These are phyloP conservation scores for Vaccinium vitisidaea DNA, from an alignment of 148 eudicot genomes.

Conservation along the genomic window DNA sequence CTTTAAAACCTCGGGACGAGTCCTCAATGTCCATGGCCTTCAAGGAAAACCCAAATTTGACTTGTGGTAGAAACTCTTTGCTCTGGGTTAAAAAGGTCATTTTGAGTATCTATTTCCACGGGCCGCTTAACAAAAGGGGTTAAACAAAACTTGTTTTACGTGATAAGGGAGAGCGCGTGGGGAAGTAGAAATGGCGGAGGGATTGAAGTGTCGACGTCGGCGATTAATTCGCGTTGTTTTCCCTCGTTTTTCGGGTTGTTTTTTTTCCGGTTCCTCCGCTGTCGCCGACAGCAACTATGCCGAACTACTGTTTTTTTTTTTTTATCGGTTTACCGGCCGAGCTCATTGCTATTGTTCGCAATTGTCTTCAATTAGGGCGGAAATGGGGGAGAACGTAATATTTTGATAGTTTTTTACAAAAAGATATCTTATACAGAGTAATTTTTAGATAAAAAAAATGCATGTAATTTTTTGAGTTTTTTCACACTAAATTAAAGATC, in stretches of 20 bases:
- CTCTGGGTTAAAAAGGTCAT: background rate
- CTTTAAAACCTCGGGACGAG: too few relatives aligned
- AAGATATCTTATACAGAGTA: too few relatives aligned
- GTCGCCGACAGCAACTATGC: background rate
- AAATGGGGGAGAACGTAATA: too few relatives aligned
- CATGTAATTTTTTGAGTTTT: too few relatives aligned
- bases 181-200: too few relatives aligned
- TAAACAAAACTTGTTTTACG: background rate
- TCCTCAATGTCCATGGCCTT: background rate
- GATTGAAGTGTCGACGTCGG: constrained; percentile 11
- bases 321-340: background rate
- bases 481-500: too few relatives aligned
- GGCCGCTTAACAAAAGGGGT: background rate
- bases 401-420: too few relatives aligned
- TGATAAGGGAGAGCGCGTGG: background rate
- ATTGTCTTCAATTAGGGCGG: background rate
- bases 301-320: background rate
- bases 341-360: background rate
- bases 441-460: too few relatives aligned
- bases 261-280: background rate
- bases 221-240: background rate
- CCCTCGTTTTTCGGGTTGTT: constrained; percentile 13
- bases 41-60: background rate
- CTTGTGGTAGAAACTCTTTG: background rate
- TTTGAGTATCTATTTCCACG: background rate